Base-by-base conservation (phyloP, 495 filamentous ascomycete genomes). In the Neurospora sp. region DNA sequence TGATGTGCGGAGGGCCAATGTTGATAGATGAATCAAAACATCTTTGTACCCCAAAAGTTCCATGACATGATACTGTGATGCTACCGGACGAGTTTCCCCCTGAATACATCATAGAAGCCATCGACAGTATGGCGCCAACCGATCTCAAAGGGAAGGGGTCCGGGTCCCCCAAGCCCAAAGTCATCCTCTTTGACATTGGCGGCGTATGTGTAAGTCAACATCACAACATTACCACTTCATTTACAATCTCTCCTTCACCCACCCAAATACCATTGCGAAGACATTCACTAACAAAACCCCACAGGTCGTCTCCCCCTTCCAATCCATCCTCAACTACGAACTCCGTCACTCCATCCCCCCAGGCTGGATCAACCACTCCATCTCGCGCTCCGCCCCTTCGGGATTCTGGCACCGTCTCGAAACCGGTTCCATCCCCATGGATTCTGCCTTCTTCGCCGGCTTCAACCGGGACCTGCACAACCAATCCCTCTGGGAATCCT, bases 121-220 rank as follows among this genome's bases (percentile, higher is more conserved):
- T 81, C 70, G 81, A 82, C 69, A 42, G 28, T 39, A 78, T 79
- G 75, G 38, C 71, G 31, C 45, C 40, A 28, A 17, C 69, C 15
- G 54, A 34, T 34, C 7, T 66, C 15, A 19, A 15, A 69, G 31
- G 74, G 73, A 54, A 86, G 85, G 83, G 74, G 73, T 39, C 79
- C 15, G 48, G 48, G 10, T 37, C 79, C 13, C 72, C 75, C 40
- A 84, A 86, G 69, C 92, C 94, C 24, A 90, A 94, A 78, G 94
- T 93, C 72, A 83, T 97, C 38, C 85, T 99, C 45, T 99, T 99
- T 81, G 96, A 99, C 82, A 94, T 99, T 79, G 96, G 96, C 62
- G 96, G 96, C 74, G 96, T 99, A 76, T 96, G 93, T 86, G 96
- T 97, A 92, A 84, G 92, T 85, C 72, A 39, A 45, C 31, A 24